These are phyloP conservation scores for Tuber indicum DNA, from an alignment of 495 filamentous ascomycete species.

Conservation along the genomic window DNA sequence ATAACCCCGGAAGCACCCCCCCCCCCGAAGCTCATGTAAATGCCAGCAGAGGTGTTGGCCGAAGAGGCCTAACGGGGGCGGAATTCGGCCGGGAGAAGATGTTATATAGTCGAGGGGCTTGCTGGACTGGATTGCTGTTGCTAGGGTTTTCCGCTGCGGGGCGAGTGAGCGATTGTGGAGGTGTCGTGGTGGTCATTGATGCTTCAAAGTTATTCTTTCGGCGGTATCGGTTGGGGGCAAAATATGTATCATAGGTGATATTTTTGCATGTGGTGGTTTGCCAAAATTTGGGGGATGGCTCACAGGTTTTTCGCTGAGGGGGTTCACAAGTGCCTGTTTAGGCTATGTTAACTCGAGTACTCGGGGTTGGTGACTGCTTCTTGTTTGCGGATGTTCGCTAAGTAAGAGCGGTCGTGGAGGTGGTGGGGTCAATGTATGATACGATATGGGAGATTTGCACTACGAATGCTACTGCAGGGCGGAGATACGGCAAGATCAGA, in stretches of 20 bases:
- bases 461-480: not conserved
- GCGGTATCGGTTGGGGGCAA: not conserved
- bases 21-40: not conserved
- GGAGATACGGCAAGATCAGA: not conserved
- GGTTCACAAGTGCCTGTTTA: not conserved
- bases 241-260: too few relatives aligned
- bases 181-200: not conserved
- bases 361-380: not conserved
- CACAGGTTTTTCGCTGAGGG: not conserved
- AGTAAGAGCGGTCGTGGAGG: not conserved
- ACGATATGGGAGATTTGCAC: not conserved
- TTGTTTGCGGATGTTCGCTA: not conserved
- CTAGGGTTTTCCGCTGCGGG: not conserved
- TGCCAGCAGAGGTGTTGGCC: not conserved
- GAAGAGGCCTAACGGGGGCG: not conserved
- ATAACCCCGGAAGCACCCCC: not conserved
- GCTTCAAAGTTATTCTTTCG: not conserved
- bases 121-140: not conserved
- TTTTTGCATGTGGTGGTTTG: not conserved
- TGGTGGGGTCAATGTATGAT: not conserved
- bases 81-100: not conserved
- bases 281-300: not conserved
- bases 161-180: not conserved
- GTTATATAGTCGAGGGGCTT: not conserved
- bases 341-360: not conserved